Evolutionary conservation across 805 yeast genomes (phyloP), one percentile per base, ranked within the genome.

Genomic region (Saccharomyces jurei): DNA sequence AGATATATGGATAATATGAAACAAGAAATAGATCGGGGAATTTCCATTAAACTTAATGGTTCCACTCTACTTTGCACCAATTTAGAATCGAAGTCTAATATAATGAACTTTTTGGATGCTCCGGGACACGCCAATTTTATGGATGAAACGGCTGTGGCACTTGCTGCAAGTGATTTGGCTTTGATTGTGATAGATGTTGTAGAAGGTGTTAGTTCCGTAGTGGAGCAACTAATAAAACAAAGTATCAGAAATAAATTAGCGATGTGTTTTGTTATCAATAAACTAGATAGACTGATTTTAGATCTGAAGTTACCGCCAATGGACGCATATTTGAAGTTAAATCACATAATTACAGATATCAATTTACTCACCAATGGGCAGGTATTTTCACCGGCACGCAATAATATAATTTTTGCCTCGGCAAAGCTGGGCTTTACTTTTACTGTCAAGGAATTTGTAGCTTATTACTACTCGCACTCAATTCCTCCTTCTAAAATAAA

Each of bases 41-140:
- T 89, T 5, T 76, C 95, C 1, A 76, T 89, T 14, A 83, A 83
- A 61, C 52, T 85, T 1, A 71, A 84, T 1, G 83, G 89, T 0
- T 76, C 86, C 59, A 73, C 92, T 0, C 60, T 88, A 9, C 66
- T 91, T 6, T 67, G 85, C 14, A 80, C 78, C 0, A 81, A 81
- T 63, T 57, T 80, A 29, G 70, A 70, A 14, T 79, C 75, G 1
- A 81, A 79, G 57, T 84, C 96, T 0, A 69, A 73, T 17, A 80
- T 81, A 0, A 62, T 84, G 22, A 88, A 86, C 63, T 57, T 91
- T 0, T 59, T 89, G 0, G 99, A 95, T 63, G 75, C 96, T 0
- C 99, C 99, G 0, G 99, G 99, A 0, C 98, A 94, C 69, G 79
- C 81, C 0, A 84, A 89, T 63, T 94, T 94, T 63, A 71, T 76